Evolutionary conservation across 495 filamentous ascomycete species (phyloP).

Genomic region (Annulohypoxylon stygium): DNA sequence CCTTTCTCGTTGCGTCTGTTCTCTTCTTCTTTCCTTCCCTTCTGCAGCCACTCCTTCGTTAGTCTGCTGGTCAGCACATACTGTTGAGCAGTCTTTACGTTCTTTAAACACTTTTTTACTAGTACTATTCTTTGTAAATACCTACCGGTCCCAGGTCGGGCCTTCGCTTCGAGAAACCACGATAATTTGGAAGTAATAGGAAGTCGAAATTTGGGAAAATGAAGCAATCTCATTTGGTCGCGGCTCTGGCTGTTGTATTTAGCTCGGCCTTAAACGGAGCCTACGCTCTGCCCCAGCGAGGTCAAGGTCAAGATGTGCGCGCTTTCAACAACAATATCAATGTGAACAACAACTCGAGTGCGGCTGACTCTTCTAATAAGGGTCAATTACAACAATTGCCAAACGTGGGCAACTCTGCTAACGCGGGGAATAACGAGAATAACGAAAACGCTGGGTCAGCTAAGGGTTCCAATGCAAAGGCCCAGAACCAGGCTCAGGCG

Average conservation of each 20-base stretch:
- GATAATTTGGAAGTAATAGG: not conserved
- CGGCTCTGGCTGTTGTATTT: conserved; percentile 28
- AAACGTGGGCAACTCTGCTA: conserved; percentile 12
- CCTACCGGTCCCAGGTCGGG: conserved; percentile 22
- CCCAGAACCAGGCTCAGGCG: conserved; percentile 13
- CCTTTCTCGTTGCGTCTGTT: conserved; percentile 34
- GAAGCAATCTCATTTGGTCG: conserved; percentile 33
- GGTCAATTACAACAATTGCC: conserved; percentile 20
- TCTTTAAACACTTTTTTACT: conserved; percentile 33
- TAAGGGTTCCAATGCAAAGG: not conserved
- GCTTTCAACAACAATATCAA: not conserved
- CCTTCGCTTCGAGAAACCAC: conserved; percentile 4
- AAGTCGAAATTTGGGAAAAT: conserved; percentile 22
- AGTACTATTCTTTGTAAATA: conserved; percentile 21
- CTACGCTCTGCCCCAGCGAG: conserved; percentile 20
- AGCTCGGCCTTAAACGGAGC: conserved; percentile 32
- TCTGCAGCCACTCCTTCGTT: conserved; percentile 36
- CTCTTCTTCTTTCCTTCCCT: conserved; percentile 23
- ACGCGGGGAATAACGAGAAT: not conserved
- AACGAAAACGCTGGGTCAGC: not conserved
- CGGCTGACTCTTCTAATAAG: not conserved
- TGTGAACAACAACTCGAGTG: conserved; percentile 1
- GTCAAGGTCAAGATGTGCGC: not conserved
- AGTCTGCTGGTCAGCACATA: conserved; percentile 48
- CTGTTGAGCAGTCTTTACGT: conserved; percentile 49